Conservation (phyloP, 768 basidiomycete species). For the Cystobasidium tubakii region DNA sequence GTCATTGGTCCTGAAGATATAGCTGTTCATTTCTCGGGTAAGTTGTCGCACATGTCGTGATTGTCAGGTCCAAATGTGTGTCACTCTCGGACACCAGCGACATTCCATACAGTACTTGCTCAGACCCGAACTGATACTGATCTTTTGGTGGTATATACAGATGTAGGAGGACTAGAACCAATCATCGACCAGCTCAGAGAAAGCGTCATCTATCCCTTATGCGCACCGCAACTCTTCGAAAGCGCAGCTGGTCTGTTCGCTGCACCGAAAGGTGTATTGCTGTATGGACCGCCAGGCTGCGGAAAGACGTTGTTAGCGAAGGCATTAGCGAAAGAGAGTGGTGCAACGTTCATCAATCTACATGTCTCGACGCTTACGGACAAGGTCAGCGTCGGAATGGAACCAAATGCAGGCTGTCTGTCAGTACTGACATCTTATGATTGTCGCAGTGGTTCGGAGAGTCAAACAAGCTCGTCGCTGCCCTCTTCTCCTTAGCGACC, state of each 20-base stretch:
- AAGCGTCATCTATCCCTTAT: slow-evolving; percentile 88
- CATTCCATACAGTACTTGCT: too few relatives aligned
- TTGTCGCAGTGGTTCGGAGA: slow-evolving; percentile 66
- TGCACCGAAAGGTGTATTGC: slow-evolving; percentile 89
- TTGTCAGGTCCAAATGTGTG: neutral
- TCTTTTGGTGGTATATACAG: slow-evolving; percentile 49
- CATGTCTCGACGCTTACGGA: slow-evolving; percentile 67
- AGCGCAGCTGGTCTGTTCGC: slow-evolving; percentile 70
- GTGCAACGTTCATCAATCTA: slow-evolving; percentile 91
- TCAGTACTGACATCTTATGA: too few relatives aligned
- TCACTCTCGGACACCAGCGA: neutral
- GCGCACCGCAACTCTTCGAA: slow-evolving; percentile 80
- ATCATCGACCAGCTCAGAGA: slow-evolving; percentile 86
- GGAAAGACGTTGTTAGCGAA: slow-evolving; percentile 99
- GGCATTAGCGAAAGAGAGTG: slow-evolving; percentile 92
- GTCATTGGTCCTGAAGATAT: slow-evolving; percentile 91
- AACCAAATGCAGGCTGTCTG: too few relatives aligned
- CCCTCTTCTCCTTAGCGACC: slow-evolving; percentile 82
- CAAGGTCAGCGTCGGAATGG: slow-evolving; percentile 52
- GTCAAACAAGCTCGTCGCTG: slow-evolving; percentile 90
- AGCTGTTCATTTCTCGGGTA: slow-evolving; percentile 65
- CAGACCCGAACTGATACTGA: too few relatives aligned
- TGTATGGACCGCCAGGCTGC: slow-evolving; percentile 95
- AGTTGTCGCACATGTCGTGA: slow-evolving; percentile 39
- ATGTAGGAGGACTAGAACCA: slow-evolving; percentile 86